phyloP scores from a whole-genome alignment of 139 green algal genomes.

The Ettlia oleoabundans region DNA sequence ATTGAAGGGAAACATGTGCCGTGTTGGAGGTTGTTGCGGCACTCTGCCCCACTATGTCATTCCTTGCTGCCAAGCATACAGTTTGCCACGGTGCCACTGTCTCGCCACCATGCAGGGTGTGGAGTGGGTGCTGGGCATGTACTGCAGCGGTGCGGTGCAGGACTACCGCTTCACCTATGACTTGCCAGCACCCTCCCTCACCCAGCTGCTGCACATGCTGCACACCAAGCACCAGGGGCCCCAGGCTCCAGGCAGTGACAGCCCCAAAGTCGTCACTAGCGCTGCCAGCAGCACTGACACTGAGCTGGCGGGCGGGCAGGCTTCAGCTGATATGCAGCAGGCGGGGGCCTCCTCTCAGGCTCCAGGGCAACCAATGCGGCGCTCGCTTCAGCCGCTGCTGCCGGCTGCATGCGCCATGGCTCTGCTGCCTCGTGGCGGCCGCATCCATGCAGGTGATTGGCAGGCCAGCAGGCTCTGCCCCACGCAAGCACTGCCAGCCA shows the following conservation, averaged over 20 bases:
- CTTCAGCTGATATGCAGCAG: not conserved
- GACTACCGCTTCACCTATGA: conserved; percentile 76
- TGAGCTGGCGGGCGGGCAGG: not conserved
- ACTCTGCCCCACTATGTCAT: too few relatives aligned
- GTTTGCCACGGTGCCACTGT: not conserved
- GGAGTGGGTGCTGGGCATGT: conserved; percentile 86
- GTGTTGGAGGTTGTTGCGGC: too few relatives aligned
- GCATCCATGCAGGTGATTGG: conserved; percentile 35
- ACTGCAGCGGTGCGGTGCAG: conserved; percentile 56
- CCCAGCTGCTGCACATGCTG: conserved; percentile 33
- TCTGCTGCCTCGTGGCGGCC: conserved; percentile 56
- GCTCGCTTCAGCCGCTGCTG: conserved; percentile 41
- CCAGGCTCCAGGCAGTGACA: not conserved
- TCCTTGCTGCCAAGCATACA: too few relatives aligned
- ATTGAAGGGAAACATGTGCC: too few relatives aligned
- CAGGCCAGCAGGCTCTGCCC: too few relatives aligned
- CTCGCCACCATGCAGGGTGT: conserved; percentile 63
- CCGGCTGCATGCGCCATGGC: conserved; percentile 66
- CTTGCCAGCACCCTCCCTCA: conserved; percentile 11
- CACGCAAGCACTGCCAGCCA: too few relatives aligned
- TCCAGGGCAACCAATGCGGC: too few relatives aligned
- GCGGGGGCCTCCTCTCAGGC: too few relatives aligned
- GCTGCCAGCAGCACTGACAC: not conserved
- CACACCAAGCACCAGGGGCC: not conserved
- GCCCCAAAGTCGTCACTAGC: not conserved